Evolutionary conservation across 495 filamentous ascomycete genomes (phyloP), one percentile per base, ranked within the genome.

Genomic region (Neurospora sp.): DNA sequence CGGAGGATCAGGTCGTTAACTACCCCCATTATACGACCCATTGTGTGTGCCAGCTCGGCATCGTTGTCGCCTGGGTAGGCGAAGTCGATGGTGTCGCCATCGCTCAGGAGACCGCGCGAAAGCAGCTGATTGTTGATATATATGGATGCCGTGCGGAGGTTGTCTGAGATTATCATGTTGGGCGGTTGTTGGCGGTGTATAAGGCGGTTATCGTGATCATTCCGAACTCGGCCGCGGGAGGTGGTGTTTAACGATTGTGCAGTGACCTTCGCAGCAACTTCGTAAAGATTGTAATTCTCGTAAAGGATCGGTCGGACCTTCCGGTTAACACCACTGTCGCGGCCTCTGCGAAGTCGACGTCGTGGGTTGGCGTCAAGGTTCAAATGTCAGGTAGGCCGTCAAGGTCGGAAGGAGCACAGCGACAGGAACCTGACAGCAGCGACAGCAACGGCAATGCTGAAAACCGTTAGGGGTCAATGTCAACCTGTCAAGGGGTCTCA

Each of bases 41-140:
- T 95, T 5, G 93, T 93, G 15, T 84, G 86, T 54, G 89, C 89
- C 11, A 87, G 79, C 34, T 88, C 89, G 28, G 88, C 90, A 39
- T 91, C 89, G 70, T 84, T 87, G 74, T 88, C 87, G 69, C 90
- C 54, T 17, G 93, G 93, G 39, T 88, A 83, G 74, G 92, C 90
- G 80, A 98, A 99, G 79, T 97, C 90, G 81, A 99, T 96, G 39
- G 88, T 88, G 73, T 89, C 86, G 76, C 93, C 92, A 90, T 92
- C 91, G 78, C 92, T 92, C 13, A 98, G 83, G 28, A 99, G 86
- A 24, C 96, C 96, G 48, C 96, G 90, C 5, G 95, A 93, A 40
- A 97, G 88, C 39, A 99, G 86, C 73, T 97, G 90, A 80, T 98
- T 97, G 85, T 99, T 99, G 83, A 99, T 92, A 83, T 98, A 98